Conservation (phyloP, 768 basidiomycete species). For the Suillus occidentalis region DNA sequence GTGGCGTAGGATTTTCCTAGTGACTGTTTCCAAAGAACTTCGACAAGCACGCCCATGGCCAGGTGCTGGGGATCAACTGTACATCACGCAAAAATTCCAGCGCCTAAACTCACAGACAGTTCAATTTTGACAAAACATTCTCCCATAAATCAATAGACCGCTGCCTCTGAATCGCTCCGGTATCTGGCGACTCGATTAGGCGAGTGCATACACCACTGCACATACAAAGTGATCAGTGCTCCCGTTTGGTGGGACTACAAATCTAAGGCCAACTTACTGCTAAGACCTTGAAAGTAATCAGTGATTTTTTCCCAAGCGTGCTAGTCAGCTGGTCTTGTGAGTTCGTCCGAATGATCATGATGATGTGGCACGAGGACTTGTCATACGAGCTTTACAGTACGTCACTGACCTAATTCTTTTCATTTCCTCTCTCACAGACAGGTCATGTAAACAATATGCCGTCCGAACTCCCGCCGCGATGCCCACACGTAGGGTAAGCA, state of each 20-base stretch:
- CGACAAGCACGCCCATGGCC: too few relatives aligned
- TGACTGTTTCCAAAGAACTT: too few relatives aligned
- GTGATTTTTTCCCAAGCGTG: background rate
- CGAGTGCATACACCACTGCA: background rate
- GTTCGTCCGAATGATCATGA: background rate
- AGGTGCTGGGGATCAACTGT: too few relatives aligned
- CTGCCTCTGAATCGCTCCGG: too few relatives aligned
- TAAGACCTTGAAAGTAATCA: background rate
- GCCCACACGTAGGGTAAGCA: background rate
- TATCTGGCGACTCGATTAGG: background rate
- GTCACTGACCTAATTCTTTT: background rate
- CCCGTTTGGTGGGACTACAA: background rate
- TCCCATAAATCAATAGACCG: too few relatives aligned
- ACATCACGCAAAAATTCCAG: too few relatives aligned
- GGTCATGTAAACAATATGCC: background rate
- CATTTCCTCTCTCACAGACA: background rate
- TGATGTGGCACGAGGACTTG: background rate
- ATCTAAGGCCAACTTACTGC: background rate
- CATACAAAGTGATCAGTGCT: background rate
- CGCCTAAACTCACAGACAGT: background rate
- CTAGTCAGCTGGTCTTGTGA: background rate
- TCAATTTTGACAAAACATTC: background rate
- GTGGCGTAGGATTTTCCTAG: too few relatives aligned
- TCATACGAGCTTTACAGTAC: background rate
- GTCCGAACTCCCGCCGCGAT: background rate